phyloP scores from a whole-genome alignment of 345 rosid genomes.

The Citrus reticulata region DNA sequence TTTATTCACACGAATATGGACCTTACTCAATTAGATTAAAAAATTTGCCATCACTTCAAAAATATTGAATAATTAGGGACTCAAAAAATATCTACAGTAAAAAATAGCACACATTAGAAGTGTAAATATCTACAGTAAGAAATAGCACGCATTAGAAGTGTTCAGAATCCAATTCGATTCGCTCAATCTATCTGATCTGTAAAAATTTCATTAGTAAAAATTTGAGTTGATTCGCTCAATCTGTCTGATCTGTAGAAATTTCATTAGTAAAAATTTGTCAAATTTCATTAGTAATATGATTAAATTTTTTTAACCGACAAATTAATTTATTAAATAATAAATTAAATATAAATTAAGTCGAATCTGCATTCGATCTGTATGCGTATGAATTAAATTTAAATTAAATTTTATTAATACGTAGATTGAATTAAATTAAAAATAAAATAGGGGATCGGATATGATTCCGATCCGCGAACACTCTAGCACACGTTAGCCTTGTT shows the following conservation, averaged over 20 bases:
- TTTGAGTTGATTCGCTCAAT: no score
- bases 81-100: neutral
- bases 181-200: fast-evolving
- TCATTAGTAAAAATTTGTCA: no score
- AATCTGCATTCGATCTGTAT: fast-evolving
- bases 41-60: no score
- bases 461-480: no score
- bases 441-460: fast-evolving
- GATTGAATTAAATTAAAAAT: no score
- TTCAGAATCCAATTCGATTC: fast-evolving
- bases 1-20: no score
- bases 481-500: neutral
- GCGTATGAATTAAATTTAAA: no score
- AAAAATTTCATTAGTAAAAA: no score
- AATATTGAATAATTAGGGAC: neutral
- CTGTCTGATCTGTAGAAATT: no score
- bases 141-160: neutral
- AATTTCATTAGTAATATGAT: no score
- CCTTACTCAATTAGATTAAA: no score
- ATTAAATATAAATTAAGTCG: fast-evolving
- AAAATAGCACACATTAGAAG: neutral
- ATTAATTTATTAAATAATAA: fast-evolving
- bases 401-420: fast-evolving
- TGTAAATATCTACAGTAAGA: no score
- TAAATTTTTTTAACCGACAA: fast-evolving